Conservation (phyloP, 805 yeast species). For the Ogataea trehaloabstinens region DNA sequence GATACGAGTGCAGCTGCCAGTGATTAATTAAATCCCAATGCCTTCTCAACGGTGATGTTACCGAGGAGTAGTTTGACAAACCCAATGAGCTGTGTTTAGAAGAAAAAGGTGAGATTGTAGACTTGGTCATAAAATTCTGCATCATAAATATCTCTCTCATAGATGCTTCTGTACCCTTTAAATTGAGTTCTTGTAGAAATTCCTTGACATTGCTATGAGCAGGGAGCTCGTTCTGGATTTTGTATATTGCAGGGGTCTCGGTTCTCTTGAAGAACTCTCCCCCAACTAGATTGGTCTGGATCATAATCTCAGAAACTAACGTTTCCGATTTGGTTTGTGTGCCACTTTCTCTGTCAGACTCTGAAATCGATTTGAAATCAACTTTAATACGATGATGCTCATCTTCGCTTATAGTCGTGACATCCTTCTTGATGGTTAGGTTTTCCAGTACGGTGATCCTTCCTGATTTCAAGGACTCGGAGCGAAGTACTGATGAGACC, state of each 20-base stretch:
- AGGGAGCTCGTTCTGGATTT: conserved; percentile 29
- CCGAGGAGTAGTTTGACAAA: conserved; percentile 59
- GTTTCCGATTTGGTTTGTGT: conserved; percentile 47
- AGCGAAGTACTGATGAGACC: conserved; percentile 31
- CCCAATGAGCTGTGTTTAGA: conserved; percentile 63
- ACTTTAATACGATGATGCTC: conserved; percentile 25
- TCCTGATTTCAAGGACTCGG: conserved; percentile 33
- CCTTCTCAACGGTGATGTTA: conserved; percentile 88
- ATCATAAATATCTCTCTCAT: conserved; percentile 42
- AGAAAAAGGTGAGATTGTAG: conserved; percentile 48
- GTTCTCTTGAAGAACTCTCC: conserved; percentile 45
- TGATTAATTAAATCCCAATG: conserved; percentile 79
- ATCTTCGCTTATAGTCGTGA: conserved; percentile 20
- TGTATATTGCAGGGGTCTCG: conserved; percentile 52
- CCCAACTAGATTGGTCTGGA: conserved; percentile 65
- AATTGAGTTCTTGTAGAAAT: conserved; percentile 22
- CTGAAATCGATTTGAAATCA: conserved; percentile 19
- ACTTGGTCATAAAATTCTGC: conserved; percentile 48
- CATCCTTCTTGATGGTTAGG: conserved; percentile 21
- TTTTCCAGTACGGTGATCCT: conserved; percentile 30
- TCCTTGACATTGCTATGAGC: conserved; percentile 19
- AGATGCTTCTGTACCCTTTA: conserved; percentile 22
- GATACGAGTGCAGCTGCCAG: conserved; percentile 59
- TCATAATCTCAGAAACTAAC: conserved; percentile 83
- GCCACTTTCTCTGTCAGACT: conserved; percentile 5